Base-by-base conservation (phyloP, 1,139 yeast genomes). In the Saccharomyces hybrid region DNA sequence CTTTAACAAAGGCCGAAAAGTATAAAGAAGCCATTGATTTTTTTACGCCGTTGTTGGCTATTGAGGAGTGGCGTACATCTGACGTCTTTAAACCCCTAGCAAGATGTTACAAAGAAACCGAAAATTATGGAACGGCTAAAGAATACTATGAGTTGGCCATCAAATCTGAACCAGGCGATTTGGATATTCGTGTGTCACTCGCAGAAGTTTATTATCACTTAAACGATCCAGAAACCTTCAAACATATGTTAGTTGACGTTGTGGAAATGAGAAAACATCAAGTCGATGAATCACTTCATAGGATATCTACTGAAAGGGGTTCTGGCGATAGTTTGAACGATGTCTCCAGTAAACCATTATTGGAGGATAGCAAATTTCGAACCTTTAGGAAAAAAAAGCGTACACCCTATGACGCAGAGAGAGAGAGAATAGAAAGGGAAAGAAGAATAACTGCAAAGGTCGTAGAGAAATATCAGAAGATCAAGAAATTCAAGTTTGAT, bases 121-220 rank as follows among this genome's bases (percentile, higher is more conserved):
- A 85, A 23, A 84, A 86, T 53, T 85, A 81, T 59, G 78, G 74
- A 14, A 80, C 81, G 49, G 97, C 99, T 0, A 85, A 81, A 60
- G 74, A 75, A 26, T 83, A 86, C 1, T 89, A 84, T 66, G 73
- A 74, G 48, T 73, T 78, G 5, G 80, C 89, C 2, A 69, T 88
- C 14, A 76, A 76, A 25, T 68, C 73, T 46, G 87, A 84, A 7
- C 86, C 88, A 0, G 75, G 77, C 11, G 84, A 88, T 63, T 72
- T 87, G 47, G 96, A 90, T 59, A 79, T 84, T 11, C 82, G 86
- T 63, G 76, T 90, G 38, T 86, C 88, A 0, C 74, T 93, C 28
- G 96, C 95, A 0, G 98, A 93, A 70, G 82, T 90, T 1, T 80
- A 83, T 56, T 88, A 84, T 59, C 83, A 83, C 60, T 73, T 86